Base-by-base conservation (phyloP, 345 rosid species). In the Hirschfeldia incana region DNA sequence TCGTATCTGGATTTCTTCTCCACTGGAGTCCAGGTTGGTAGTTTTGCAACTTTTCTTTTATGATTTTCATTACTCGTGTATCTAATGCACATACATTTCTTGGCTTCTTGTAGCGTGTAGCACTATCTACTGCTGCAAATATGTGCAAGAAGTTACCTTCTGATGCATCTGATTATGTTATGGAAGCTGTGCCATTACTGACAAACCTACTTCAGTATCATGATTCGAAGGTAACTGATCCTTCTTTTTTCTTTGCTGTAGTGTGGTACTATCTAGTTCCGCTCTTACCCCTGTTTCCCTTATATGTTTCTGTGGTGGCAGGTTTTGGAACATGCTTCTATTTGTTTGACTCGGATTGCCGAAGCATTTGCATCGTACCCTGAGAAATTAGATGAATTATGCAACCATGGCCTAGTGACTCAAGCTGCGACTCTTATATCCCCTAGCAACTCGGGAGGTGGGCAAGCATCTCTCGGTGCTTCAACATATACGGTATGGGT, bases 61-160 rank as follows among this genome's bases (percentile, higher is more conserved):
- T 65, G 33, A 13, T 44, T 65, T 42, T 1, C 17, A 10, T 70
- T 70, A 59, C 46, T 59, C 13, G 69, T 59, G 28, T 44, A 37
- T 70, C 80, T 76, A 32, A 81, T 73, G 58, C 65, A 9, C 36
- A 60, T 39, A 21, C 21, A 5, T 39, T 81, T 4, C 60, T 34
- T 81, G 67, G 26, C 71, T 81, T 62, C 27, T 74, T 80, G 66
- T 78, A 96, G 99, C 90, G 99, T 65, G 99, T 93, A 17, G 99
- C 99, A 26, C 77, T 96, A 77, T 90, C 97, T 58, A 96, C 99
- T 68, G 99, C 99, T 79, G 99, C 99, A 83, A 96, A 96, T 80
- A 96, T 96, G 97, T 96, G 99, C 88, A 96, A 94, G 89, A 96
- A 93, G 74, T 94, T 93, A 69, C 99, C 99, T 78, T 89, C 99